phyloP scores from a whole-genome alignment of 2,329 filamentous ascomycete species.

The Venturia pyrina region DNA sequence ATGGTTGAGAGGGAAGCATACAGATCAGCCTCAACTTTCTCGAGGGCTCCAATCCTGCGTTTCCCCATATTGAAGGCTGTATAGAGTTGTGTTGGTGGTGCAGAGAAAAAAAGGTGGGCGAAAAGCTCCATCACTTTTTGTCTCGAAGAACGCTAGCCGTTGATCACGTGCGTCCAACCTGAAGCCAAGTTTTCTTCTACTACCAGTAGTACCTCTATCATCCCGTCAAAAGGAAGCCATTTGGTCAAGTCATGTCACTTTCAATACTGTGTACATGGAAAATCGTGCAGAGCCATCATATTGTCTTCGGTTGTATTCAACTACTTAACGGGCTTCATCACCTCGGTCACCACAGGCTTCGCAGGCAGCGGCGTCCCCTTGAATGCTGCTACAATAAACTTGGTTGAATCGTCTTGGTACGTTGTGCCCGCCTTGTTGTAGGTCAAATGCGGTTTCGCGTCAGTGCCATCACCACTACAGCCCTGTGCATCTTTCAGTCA shows the following conservation, averaged over 20 bases:
- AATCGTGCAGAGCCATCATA: too few species aligned
- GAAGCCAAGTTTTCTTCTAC: too few species aligned
- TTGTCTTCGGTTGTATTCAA: too few species aligned
- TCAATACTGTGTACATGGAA: too few species aligned
- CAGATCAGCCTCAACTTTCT: conserved; percentile 90
- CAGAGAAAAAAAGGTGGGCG: background rate
- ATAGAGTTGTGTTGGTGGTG: background rate
- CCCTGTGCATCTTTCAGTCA: background rate
- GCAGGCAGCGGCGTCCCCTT: conserved; percentile 9
- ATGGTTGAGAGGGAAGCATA: conserved; percentile 28
- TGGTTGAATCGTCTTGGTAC: background rate
- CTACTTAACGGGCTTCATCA: background rate
- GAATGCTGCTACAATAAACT: conserved; percentile 9
- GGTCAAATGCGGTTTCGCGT: conserved; percentile 1
- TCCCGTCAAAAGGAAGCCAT: too few species aligned
- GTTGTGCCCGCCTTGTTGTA: conserved; percentile 6
- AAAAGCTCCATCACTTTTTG: background rate
- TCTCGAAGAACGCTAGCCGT: background rate
- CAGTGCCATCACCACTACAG: background rate
- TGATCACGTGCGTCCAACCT: background rate
- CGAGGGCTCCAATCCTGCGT: conserved; percentile 80
- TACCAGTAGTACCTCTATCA: too few species aligned
- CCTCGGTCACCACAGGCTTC: background rate
- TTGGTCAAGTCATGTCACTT: too few species aligned
- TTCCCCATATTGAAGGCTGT: conserved; percentile 54